Conservation (phyloP, 176 grass and related monocot genomes). For the barley (Hordeum vulgare) region DNA sequence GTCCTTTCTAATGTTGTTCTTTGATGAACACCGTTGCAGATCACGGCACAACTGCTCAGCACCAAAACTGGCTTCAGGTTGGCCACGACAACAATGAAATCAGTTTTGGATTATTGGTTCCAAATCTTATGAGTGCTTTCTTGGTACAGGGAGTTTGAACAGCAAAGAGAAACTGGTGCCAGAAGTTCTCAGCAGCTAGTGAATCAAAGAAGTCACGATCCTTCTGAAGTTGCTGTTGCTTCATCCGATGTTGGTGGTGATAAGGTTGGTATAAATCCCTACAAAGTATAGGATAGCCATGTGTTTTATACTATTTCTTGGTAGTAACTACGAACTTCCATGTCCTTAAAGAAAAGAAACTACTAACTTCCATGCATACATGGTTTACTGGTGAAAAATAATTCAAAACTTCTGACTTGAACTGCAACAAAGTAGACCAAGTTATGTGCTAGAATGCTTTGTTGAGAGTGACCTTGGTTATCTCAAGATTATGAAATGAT, state of each 20-base stretch:
- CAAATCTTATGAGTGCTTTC: slow-evolving; percentile 27
- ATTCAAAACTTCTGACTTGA: background rate
- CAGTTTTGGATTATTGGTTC: background rate
- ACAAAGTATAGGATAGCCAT: too few species aligned
- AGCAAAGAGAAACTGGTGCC: slow-evolving; percentile 72
- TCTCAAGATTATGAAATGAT: background rate
- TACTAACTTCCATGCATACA: background rate
- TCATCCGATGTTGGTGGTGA: slow-evolving; percentile 54
- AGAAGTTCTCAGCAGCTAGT: slow-evolving; percentile 63
- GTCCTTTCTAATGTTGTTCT: slow-evolving; percentile 28
- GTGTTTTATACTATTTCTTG: background rate
- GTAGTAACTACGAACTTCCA: background rate
- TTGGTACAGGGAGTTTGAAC: slow-evolving; percentile 90
- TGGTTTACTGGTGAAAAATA: background rate
- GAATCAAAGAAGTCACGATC: slow-evolving; percentile 61
- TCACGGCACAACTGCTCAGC: slow-evolving; percentile 85
- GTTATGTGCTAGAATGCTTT: background rate
- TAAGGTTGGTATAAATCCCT: slow-evolving; percentile 57
- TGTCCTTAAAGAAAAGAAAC: too few species aligned
- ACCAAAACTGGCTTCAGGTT: slow-evolving; percentile 99
- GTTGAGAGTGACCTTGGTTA: background rate
- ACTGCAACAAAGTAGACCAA: background rate
- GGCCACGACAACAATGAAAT: background rate
- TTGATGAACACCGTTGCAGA: slow-evolving; percentile 46
- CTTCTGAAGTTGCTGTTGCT: slow-evolving; percentile 38